Conservation (phyloP, 148 eudicot genomes). For the Simmondsia chinensis region DNA sequence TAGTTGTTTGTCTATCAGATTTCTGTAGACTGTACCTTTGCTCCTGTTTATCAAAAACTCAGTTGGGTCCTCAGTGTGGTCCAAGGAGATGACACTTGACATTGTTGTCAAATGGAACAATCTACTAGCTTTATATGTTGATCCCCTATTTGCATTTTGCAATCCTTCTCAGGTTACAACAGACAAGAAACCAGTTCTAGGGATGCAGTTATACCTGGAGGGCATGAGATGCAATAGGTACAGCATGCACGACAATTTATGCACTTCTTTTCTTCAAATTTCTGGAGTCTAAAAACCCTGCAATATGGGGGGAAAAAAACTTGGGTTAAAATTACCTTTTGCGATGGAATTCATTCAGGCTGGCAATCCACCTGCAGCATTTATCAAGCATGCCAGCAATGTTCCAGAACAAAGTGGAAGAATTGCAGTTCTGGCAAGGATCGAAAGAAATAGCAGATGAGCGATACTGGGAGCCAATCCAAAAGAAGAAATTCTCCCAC, state of each 20-base stretch:
- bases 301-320: too few species aligned
- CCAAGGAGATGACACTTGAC: too few species aligned
- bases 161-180: slow-evolving; percentile 35
- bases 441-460: slow-evolving; percentile 41
- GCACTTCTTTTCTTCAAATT: too few species aligned
- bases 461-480: slow-evolving; percentile 47
- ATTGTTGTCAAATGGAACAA: too few species aligned
- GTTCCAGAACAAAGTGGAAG: slow-evolving; percentile 34
- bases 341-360: slow-evolving; percentile 22
- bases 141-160: too few species aligned
- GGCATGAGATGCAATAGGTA: slow-evolving; percentile 73
- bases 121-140: too few species aligned
- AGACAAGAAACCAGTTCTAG: slow-evolving; percentile 59
- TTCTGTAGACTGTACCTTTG: too few species aligned
- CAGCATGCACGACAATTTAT: too few species aligned
- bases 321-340: slow-evolving; percentile 1
- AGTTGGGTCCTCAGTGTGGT: too few species aligned
- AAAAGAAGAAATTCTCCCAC: slow-evolving; percentile 60
- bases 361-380: slow-evolving; percentile 79
- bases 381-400: slow-evolving; percentile 43
- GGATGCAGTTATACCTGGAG: slow-evolving; percentile 71
- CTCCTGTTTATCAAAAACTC: too few species aligned
- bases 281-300: neutral
- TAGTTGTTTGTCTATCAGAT: too few species aligned
- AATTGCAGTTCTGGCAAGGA: slow-evolving; percentile 41